A percentile compares a stretch with the other conserved stretches of the same genome.
phyloP scores from a whole-genome alignment of 345 rosid genomes.

The Atalantia buxifolia region DNA sequence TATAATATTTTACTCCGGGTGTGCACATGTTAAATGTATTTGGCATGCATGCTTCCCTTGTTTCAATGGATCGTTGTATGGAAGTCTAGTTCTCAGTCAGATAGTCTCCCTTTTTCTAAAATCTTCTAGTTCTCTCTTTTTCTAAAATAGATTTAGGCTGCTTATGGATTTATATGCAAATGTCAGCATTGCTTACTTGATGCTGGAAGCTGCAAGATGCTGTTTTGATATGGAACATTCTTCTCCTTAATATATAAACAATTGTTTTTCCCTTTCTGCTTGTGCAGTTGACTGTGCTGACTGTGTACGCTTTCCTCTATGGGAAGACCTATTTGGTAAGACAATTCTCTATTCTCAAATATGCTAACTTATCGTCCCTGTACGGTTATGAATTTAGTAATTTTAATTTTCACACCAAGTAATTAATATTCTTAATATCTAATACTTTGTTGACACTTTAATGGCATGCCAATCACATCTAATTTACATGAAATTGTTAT shows the following conservation, averaged over 20 bases:
- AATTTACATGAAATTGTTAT: not conserved
- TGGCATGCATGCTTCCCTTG: not conserved
- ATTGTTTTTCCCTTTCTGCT: constrained; percentile 13
- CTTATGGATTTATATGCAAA: not conserved
- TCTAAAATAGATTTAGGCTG: not conserved
- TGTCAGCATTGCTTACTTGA: not conserved
- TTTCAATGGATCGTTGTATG: not conserved
- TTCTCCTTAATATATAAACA: constrained; percentile 10
- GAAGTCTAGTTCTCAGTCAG: not conserved
- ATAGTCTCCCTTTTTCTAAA: not conserved
- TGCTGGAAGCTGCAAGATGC: not conserved
- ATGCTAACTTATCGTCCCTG: not conserved
- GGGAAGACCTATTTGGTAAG: constrained; percentile 95
- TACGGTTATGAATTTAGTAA: not conserved
- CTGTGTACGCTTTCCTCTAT: constrained; percentile 79
- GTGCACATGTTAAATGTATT: not conserved
- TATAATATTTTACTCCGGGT: not conserved
- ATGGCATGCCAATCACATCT: not conserved
- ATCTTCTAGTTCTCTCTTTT: not conserved
- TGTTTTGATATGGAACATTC: not conserved
- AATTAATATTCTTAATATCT: not conserved
- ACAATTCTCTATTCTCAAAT: not conserved
- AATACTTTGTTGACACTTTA: not conserved
- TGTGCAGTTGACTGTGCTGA: constrained; percentile 89
- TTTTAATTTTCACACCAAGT: not conserved